Percentiles rank a stretch among this genome's conserved stretches.
phyloP scores from a whole-genome alignment of 805 yeast genomes.

The Barnettozyma californica region DNA sequence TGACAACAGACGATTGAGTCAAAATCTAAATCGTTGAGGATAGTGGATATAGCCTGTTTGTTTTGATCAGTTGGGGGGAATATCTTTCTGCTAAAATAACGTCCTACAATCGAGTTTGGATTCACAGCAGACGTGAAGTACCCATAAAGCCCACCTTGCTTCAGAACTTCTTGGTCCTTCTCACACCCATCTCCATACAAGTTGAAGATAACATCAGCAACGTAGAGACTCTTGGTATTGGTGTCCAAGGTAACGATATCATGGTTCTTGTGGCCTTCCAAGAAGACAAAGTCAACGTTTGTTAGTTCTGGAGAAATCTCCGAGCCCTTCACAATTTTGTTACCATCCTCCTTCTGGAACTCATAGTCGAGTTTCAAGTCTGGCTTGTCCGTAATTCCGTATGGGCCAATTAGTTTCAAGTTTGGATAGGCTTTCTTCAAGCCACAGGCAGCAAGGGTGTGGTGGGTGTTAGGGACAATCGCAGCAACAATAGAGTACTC shows the following conservation, averaged over 20 bases:
- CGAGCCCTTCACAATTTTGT: conserved; percentile 29
- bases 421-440: conserved; percentile 47
- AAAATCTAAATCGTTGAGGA: conserved; percentile 36
- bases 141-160: conserved; percentile 40
- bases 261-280: conserved; percentile 53
- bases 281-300: conserved; percentile 48
- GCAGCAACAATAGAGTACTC: conserved; percentile 40
- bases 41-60: conserved; percentile 12
- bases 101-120: conserved; percentile 36
- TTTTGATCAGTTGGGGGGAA: conserved; percentile 14
- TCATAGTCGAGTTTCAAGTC: conserved; percentile 35
- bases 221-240: conserved; percentile 42
- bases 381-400: conserved; percentile 32
- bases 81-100: conserved; percentile 25
- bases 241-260: conserved; percentile 51
- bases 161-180: conserved; percentile 42
- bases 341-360: conserved; percentile 30
- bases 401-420: conserved; percentile 48
- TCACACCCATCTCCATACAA: conserved; percentile 47
- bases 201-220: conserved; percentile 59
- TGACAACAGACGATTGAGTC: conserved; percentile 52
- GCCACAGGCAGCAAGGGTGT: conserved; percentile 54
- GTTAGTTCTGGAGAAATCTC: conserved; percentile 37
- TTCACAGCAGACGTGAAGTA: conserved; percentile 36
- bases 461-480: conserved; percentile 60